Evolutionary conservation across 768 basidiomycete genomes (phyloP).

Genomic region (Suillus subaureus): DNA sequence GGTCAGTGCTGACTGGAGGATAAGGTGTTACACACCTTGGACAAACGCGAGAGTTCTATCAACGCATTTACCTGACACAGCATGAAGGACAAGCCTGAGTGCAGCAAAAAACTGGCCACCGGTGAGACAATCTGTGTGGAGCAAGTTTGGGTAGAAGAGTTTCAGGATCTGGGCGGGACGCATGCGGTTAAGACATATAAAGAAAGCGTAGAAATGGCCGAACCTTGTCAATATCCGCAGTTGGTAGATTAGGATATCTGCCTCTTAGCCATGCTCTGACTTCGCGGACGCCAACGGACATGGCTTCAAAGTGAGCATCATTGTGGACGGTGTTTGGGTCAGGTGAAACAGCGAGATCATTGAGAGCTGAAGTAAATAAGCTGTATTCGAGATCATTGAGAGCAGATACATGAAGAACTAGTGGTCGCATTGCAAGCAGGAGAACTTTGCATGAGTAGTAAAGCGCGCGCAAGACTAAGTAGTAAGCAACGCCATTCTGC

Average conservation of each 20-base stretch:
- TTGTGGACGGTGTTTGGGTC: slow-evolving; percentile 30
- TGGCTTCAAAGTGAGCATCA: slow-evolving; percentile 56
- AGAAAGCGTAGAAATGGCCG: slow-evolving; percentile 24
- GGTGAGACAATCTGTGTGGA: slow-evolving; percentile 52
- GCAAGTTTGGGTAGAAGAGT: slow-evolving; percentile 60
- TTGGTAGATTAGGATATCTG: slow-evolving; percentile 57
- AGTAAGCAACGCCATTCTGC: neutral
- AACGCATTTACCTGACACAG: slow-evolving; percentile 58
- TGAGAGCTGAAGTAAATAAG: slow-evolving; percentile 63
- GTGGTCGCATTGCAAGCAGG: slow-evolving; percentile 50
- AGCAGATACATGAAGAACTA: slow-evolving; percentile 73
- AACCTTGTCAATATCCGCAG: slow-evolving; percentile 60
- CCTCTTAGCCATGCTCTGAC: slow-evolving; percentile 77
- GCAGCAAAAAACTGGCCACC: slow-evolving; percentile 81
- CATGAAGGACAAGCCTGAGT: slow-evolving; percentile 66
- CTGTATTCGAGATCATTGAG: slow-evolving; percentile 74
- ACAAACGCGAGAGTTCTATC: slow-evolving; percentile 73
- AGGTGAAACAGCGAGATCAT: slow-evolving; percentile 46
- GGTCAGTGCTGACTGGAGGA: slow-evolving; percentile 12
- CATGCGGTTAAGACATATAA: neutral
- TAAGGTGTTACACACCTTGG: slow-evolving; percentile 53
- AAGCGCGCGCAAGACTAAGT: neutral
- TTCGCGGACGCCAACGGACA: slow-evolving; percentile 61
- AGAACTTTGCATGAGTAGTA: neutral
- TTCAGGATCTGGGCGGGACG: slow-evolving; percentile 54